Evolutionary conservation across 2,329 filamentous ascomycete species (phyloP).

Genomic region (Berkeleyomyces basicola): DNA sequence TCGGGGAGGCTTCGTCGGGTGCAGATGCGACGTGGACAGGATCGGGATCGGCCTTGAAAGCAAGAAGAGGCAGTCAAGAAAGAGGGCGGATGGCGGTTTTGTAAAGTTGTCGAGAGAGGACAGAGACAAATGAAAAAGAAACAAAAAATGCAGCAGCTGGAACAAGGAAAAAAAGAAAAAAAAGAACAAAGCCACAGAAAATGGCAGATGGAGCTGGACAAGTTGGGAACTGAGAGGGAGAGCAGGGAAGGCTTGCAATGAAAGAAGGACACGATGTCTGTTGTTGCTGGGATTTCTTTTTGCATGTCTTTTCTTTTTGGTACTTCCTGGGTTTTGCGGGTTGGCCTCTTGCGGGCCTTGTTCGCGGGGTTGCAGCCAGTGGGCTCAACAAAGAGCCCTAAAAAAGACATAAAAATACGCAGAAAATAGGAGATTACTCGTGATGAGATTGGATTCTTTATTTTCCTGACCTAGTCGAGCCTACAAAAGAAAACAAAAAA

Average conservation of each 20-base stretch:
- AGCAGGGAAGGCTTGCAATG: not conserved
- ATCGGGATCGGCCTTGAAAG: not conserved
- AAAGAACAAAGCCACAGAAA: not conserved
- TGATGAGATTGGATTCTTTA: not conserved
- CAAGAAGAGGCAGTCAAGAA: not conserved
- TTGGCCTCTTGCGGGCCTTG: not conserved
- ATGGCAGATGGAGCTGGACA: not conserved
- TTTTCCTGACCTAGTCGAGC: not conserved
- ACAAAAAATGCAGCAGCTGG: not conserved
- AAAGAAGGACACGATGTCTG: conserved; percentile 13
- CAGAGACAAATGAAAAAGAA: not conserved
- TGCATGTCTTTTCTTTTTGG: not conserved
- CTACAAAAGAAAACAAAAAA: not conserved
- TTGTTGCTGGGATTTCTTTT: not conserved
- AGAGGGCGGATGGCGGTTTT: not conserved
- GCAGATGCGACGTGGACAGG: not conserved
- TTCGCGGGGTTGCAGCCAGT: conserved; percentile 11
- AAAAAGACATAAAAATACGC: not conserved
- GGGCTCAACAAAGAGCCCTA: not conserved
- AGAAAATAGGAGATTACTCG: not conserved
- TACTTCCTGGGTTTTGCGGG: too few relatives aligned
- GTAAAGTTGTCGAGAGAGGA: not conserved
- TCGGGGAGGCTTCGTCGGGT: not conserved
- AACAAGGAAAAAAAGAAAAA: not conserved
- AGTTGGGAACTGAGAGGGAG: not conserved